Evolutionary conservation across 2,329 filamentous ascomycete genomes (phyloP), one percentile per base, ranked within the genome.

Genomic region (Macroventuria anomochaeta): DNA sequence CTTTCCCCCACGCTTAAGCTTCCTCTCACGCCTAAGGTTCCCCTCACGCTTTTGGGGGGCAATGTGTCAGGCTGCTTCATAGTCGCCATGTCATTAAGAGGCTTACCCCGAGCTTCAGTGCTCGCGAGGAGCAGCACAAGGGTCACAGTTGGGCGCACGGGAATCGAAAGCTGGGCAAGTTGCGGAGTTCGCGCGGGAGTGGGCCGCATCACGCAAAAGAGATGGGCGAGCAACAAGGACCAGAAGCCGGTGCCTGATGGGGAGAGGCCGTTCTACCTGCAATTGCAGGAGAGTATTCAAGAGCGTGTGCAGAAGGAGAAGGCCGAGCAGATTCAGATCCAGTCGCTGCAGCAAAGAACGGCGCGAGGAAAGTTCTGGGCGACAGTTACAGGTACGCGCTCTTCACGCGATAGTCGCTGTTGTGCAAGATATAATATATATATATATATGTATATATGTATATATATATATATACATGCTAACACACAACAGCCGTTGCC

Each of bases 231-330:
- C 39, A 49, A 57, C 10, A 54, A 46, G 13, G 44, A 63, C 8
- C 52, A 61, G 25, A 57, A 61, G 37, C 59, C 57, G 37, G 38
- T 34, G n/a, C 37, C 51, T 31, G 64, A 72, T 8, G 61, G 67
- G 23, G 75, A 76, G 29, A 65, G 75, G 53, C 79, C 81, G 1
- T 88, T 88, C 75, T 82, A 84, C 66, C 79, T 80, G 28, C 85
- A 88, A 68, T 64, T 88, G 37, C 86, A 85, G 58, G 82, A 87
- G 65, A 87, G 83, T 59, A 86, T 85, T 12, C 75, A 80, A 33
- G 79, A 84, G 63, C 79, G 85, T 36, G 68, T 88, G 55, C 76
- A 83, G 67, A 79, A 81, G 42, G 85, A 88, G 64, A 79, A 82
- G 47, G 81, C 79, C 20, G 81, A 85, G 65, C 81, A 85, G 65